Evolutionary conservation across 129 eudicot species (phyloP), one percentile per base, ranked within the genome.

Genomic region (Solidago caesia): DNA sequence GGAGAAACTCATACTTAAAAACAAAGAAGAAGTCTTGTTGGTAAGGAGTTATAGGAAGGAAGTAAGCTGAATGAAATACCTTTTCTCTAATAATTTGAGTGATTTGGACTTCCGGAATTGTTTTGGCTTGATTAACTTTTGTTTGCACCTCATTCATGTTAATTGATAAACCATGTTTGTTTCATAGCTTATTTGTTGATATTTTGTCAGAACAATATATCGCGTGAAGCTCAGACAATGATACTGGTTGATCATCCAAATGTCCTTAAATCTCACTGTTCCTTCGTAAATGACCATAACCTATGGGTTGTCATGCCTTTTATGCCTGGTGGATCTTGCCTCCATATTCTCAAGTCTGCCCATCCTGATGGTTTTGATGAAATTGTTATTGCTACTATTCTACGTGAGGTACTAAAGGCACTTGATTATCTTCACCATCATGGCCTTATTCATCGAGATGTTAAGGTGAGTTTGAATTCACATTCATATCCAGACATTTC

Each of bases 311-410:
- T 93, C 65, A 93, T 88, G 98, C 98, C 96, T 29, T 93, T 73
- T 71, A 93, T 90, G 97, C 87, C 96, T 73, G 96, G 96, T 45
- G 98, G 98, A 66, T 93, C 98, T 64, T 93, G 98, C 70, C 96
- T 94, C 8, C 98, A 94, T 81, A 90, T 94, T 62, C 64, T 94
- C 62, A 94, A 94, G 80, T 85, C 96, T 64, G 82, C 83, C 44
- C 81, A 90, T 68, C 96, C 92, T 21, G 98, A 94, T 76, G 98
- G 98, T 51, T 88, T 94, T 59, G 93, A 88, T 81, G 98, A 94
- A 82, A 89, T 85, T 74, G 86, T 90, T 6, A 94, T 94, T 73
- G 98, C 98, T 63, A 94, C 97, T 55, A 82, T 94, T 66, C 78
- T 94, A 80, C 93, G 98, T 14, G 98, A 94, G 75, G 96, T 84